A percentile compares a stretch with the other conserved stretches of the same genome.
Evolutionary conservation across 2,329 filamentous ascomycete genomes (phyloP).

Genomic region (Fusarium nisikadoi): DNA sequence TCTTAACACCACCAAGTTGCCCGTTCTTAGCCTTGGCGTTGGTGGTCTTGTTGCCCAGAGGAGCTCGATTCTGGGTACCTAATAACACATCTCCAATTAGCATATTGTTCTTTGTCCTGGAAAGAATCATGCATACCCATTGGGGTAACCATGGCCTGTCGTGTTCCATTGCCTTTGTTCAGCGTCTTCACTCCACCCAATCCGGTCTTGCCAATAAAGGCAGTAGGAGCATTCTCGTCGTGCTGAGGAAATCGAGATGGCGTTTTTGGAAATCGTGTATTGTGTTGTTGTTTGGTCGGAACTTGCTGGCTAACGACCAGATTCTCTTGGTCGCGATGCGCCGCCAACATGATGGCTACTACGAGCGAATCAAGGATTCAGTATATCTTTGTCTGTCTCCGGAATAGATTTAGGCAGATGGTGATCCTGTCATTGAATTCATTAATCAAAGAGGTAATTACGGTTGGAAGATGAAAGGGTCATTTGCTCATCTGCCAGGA

Average conservation of each 20-base stretch:
- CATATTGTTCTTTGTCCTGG: not conserved
- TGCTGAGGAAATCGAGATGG: slow-evolving; percentile 81
- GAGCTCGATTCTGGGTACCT: slow-evolving; percentile 73
- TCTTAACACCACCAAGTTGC: slow-evolving; percentile 73
- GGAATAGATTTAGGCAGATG: slow-evolving; percentile 10
- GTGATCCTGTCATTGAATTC: slow-evolving; percentile 20
- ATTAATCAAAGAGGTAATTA: slow-evolving; percentile 35
- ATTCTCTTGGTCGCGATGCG: slow-evolving; percentile 89
- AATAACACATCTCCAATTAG: slow-evolving; percentile 14
- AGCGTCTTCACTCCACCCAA: slow-evolving; percentile 64
- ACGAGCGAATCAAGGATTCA: slow-evolving; percentile 20
- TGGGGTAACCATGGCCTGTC: slow-evolving; percentile 77
- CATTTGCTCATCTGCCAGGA: slow-evolving; percentile 10
- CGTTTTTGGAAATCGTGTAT: slow-evolving; percentile 81
- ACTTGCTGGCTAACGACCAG: slow-evolving; percentile 79
- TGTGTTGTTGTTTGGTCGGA: slow-evolving; percentile 79
- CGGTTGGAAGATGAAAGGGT: slow-evolving; percentile 30
- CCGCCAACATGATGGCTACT: slow-evolving; percentile 71
- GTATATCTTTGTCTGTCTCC: slow-evolving; percentile 16
- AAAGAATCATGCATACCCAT: slow-evolving; percentile 67
- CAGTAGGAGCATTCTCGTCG: slow-evolving; percentile 77
- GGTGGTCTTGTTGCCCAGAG: slow-evolving; percentile 93
- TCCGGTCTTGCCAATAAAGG: slow-evolving; percentile 53
- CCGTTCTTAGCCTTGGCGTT: slow-evolving; percentile 84
- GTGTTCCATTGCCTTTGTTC: slow-evolving; percentile 59